Evolutionary conservation across 352 stramenopile species (phyloP), one percentile per base, ranked within the genome.

Genomic region (Globisporangium barbulae): DNA sequence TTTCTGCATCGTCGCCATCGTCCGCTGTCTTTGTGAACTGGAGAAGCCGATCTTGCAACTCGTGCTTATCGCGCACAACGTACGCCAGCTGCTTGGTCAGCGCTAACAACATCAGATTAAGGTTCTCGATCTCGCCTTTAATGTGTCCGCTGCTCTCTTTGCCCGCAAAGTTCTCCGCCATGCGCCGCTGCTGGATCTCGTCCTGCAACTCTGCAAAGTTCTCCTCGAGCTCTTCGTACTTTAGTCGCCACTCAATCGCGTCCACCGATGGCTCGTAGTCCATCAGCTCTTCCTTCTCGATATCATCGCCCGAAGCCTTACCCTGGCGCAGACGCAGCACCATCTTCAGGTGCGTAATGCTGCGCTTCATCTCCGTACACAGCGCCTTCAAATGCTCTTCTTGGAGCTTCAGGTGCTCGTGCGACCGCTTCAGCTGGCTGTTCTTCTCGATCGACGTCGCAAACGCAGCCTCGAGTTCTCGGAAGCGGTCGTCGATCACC

Each of bases 161-260:
- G 5, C 48, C 60, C 17, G 48, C 59, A 30, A 45, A 57, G 17
- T 55, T 64, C 3, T 55, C 64, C 3, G 39, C 44, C 31, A 70
- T 53, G 15, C 65, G 55, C 55, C 50, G 58, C 15, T 70, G 67
- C 35, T 80, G 65, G 41, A 83, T 17, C 31, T 78, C 73, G 0
- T 89, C 74, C 57, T 91, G 78, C 1, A 91, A 65, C 41, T 84
- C 71, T 2, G 67, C 50, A 22, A 82, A 82, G 5, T 72, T 71
- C 52, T 93, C 78, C 59, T 91, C 78, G 39, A 92, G 68, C 53
- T 94, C 81, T 68, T 94, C 86, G 56, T 88, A 92, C 64, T 91
- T 94, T 62, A 92, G 79, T 19, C 84, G 72, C 86, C 84, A 94
- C 61, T 92, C 84, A 50, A 94, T 89, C 21, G 86, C 82, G 65